phyloP scores from a whole-genome alignment of 441 rosid species.

The Biscutella laevigata region DNA sequence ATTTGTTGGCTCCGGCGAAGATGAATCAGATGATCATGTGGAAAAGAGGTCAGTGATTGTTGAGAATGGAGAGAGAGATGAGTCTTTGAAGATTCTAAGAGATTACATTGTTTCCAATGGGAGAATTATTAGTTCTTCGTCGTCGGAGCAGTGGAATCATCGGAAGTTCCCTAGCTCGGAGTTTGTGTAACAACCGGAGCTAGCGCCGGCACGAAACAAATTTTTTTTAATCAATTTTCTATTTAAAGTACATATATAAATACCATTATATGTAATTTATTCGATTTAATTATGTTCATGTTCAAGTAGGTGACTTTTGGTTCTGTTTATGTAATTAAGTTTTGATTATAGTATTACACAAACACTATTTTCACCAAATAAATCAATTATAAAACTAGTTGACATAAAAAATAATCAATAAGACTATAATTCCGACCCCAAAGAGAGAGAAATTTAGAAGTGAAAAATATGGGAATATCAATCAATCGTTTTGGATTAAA shows the following conservation, averaged over 20 bases:
- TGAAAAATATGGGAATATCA: not conserved
- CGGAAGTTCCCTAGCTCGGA: slow-evolving; percentile 14
- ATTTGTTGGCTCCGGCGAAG: slow-evolving; percentile 29
- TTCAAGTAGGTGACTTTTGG: no score
- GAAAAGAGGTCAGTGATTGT: slow-evolving; percentile 32
- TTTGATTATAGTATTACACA: not conserved
- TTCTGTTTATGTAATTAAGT: not conserved
- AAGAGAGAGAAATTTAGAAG: no score
- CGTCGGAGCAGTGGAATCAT: slow-evolving; percentile 24
- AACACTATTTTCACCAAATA: not conserved
- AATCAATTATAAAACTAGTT: no score
- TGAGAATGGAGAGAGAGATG: slow-evolving; percentile 40
- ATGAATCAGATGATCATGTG: slow-evolving; percentile 35
- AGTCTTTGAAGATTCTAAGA: slow-evolving; percentile 39
- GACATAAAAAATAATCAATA: no score
- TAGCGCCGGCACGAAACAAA: slow-evolving; percentile 1
- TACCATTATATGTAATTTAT: slow-evolving; percentile 3
- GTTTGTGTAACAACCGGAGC: slow-evolving; percentile 22
- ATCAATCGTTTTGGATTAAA: not conserved
- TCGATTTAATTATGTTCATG: not conserved
- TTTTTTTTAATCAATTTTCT: not conserved
- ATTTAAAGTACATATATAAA: not conserved
- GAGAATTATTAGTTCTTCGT: slow-evolving; percentile 19
- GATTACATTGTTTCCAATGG: slow-evolving; percentile 42
- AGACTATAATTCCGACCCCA: no score